These are phyloP conservation scores for Calonectria ilicicola DNA, from an alignment of 2,329 filamentous ascomycete genomes.

Conservation along the genomic window DNA sequence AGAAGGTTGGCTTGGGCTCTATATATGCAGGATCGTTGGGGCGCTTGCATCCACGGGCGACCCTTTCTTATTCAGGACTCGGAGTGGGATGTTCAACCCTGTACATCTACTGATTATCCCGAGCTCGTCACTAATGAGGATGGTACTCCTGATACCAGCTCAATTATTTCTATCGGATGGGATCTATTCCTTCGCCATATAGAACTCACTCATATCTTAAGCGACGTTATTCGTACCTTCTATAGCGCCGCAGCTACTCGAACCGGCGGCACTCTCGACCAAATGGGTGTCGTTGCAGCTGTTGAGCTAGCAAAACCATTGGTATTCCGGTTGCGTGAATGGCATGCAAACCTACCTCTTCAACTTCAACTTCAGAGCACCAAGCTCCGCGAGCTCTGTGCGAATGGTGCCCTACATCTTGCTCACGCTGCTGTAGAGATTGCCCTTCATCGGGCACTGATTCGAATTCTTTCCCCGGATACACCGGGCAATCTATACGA, in stretches of 20 bases:
- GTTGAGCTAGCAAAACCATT: conserved; percentile 50
- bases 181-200: conserved; percentile 64
- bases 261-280: conserved; percentile 45
- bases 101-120: conserved; percentile 52
- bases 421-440: conserved; percentile 65
- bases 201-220: conserved; percentile 62
- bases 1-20: conserved; percentile 73
- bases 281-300: conserved; percentile 47
- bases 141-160: conserved; percentile 51
- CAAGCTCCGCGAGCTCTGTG: conserved; percentile 54
- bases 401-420: conserved; percentile 60
- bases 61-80: conserved; percentile 64
- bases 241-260: conserved; percentile 54
- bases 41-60: conserved; percentile 67
- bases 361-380: conserved; percentile 58
- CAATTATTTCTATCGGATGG: conserved; percentile 58
- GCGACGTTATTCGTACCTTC: conserved; percentile 62
- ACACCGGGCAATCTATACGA: conserved; percentile 45
- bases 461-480: conserved; percentile 54
- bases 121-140: conserved; percentile 52
- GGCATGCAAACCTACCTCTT: conserved; percentile 60
- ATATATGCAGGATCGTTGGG: conserved; percentile 75
- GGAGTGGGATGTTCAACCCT: conserved; percentile 65
- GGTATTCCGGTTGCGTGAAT: conserved; percentile 50
- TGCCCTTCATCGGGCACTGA: conserved; percentile 61